Percentiles rank a stretch among this genome's conserved stretches.
phyloP scores from a whole-genome alignment of 306 rosid genomes.

The Sophora flavescens region DNA sequence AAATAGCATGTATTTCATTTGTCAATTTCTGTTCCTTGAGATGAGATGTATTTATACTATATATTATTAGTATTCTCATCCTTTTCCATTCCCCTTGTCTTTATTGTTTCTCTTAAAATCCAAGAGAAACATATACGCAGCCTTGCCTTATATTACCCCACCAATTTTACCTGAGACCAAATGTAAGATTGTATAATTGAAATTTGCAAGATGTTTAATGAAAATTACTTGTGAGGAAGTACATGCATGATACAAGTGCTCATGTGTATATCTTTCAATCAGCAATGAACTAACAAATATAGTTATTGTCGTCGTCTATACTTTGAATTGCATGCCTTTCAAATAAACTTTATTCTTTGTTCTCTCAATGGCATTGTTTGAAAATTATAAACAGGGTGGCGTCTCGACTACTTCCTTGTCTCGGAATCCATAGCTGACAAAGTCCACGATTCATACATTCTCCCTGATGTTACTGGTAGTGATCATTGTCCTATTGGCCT shows the following conservation, averaged over 20 bases:
- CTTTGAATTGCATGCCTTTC: conserved; percentile 19
- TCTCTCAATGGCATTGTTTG: conserved; percentile 41
- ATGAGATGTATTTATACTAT: not conserved
- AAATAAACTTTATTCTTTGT: conserved; percentile 13
- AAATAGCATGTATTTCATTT: not conserved
- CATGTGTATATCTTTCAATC: not conserved
- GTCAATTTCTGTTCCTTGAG: not conserved
- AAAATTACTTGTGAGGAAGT: conserved; percentile 3
- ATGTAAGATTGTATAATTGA: not conserved
- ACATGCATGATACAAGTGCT: not conserved
- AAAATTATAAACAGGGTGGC: conserved; percentile 78
- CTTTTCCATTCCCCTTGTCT: not conserved
- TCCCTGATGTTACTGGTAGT: conserved; percentile 84
- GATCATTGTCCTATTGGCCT: conserved; percentile 97
- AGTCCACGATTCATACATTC: conserved; percentile 88
- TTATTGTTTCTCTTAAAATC: not conserved
- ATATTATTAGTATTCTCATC: not conserved
- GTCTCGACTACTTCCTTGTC: conserved; percentile 93
- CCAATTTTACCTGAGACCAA: not conserved
- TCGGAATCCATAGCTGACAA: conserved; percentile 81
- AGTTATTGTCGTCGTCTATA: not conserved
- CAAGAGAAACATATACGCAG: not conserved
- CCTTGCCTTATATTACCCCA: not conserved
- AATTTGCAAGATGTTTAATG: conserved; percentile 2
- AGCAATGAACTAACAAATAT: not conserved